These are phyloP conservation scores for Chlamydomonas sp. DNA, from an alignment of 139 green algal genomes.

Conservation along the genomic window DNA sequence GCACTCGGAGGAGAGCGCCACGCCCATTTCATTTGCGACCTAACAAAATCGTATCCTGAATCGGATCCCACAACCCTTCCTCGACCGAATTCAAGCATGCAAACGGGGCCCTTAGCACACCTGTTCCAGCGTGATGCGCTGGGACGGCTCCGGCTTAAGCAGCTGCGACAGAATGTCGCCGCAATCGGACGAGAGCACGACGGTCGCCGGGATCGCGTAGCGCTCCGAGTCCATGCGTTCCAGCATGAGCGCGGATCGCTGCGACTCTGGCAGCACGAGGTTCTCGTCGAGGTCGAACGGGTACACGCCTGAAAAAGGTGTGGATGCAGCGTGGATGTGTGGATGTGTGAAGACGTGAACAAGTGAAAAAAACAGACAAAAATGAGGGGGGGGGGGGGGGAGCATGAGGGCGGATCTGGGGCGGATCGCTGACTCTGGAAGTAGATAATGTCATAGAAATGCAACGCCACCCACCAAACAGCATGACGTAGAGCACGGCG, in stretches of 20 bases:
- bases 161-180: constrained; percentile 4
- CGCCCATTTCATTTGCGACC: too few relatives aligned
- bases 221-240: constrained; percentile 64
- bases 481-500: constrained; percentile 71
- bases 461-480: constrained; percentile 40
- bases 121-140: constrained; percentile 43
- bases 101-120: constrained; percentile 22
- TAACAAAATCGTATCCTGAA: too few relatives aligned
- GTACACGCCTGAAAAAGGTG: constrained; percentile 14
- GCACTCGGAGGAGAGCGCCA: too few relatives aligned
- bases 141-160: constrained; percentile 34
- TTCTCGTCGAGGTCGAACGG: constrained; percentile 17
- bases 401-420: neutral
- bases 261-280: constrained; percentile 4
- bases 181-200: constrained; percentile 39
- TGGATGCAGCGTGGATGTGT: neutral
- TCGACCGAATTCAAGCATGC: too few relatives aligned
- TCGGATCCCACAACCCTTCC: too few relatives aligned
- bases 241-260: constrained; percentile 44
- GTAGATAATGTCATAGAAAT: neutral
- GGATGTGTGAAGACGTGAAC: neutral
- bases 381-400: neutral
- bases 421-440: neutral
- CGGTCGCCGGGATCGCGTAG: constrained; percentile 38
- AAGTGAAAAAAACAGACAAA: neutral